phyloP scores from a whole-genome alignment of 108 stramenopile species.

The Epithemia pelagica region DNA sequence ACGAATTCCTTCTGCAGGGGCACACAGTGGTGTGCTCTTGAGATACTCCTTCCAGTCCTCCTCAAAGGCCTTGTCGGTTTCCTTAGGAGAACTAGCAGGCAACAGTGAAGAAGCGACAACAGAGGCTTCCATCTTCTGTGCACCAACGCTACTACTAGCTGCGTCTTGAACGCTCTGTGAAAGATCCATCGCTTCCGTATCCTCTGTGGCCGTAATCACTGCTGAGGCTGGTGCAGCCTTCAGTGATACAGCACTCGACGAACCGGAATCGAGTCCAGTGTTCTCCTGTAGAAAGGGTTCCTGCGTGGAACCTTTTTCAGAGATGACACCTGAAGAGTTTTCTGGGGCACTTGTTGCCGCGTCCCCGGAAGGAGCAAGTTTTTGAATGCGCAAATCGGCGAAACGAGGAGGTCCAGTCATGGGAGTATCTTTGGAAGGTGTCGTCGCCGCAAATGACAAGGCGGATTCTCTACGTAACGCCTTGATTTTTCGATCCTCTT shows the following conservation, averaged over 20 bases:
- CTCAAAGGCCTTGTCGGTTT: background rate
- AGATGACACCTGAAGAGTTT: too few relatives aligned
- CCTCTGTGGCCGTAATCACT: background rate
- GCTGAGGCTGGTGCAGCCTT: background rate
- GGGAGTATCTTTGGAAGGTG: background rate
- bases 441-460: background rate
- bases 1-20: constrained; percentile 3
- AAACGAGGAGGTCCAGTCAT: background rate
- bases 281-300: background rate
- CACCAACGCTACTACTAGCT: background rate
- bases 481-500: constrained; percentile 3
- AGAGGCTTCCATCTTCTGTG: background rate
- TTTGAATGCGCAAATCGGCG: background rate
- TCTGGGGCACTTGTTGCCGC: background rate
- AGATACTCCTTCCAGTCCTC: constrained; percentile 3
- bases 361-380: background rate
- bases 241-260: background rate
- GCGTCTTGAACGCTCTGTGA: background rate
- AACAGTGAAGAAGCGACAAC: background rate
- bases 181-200: background rate
- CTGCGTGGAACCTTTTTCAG: too few relatives aligned
- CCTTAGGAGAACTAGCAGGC: background rate
- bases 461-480: background rate
- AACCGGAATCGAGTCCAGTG: background rate
- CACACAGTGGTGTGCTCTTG: constrained; percentile 6